Percentiles rank a stretch among this genome's conserved stretches.
phyloP scores from a whole-genome alignment of 2,329 filamentous ascomycete species.

The Claviceps purpurea region DNA sequence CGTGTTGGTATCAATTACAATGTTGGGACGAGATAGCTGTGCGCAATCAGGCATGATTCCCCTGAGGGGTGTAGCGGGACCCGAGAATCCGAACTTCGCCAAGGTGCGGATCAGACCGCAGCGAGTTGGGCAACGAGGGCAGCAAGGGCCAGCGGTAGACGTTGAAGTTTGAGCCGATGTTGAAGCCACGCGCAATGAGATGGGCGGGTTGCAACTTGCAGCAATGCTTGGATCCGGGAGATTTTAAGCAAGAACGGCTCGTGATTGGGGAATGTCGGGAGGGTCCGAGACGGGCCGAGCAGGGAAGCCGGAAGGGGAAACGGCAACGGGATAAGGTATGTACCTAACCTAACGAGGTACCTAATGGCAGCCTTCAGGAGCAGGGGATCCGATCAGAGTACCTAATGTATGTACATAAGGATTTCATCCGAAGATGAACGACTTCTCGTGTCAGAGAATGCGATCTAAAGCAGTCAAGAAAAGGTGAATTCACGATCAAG shows the following conservation, averaged over 20 bases:
- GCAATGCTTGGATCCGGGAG: neutral
- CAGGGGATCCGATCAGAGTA: too few relatives aligned
- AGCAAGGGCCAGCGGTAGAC: neutral
- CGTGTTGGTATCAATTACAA: neutral
- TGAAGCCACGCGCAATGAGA: slow-evolving; percentile 2
- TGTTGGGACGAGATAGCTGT: neutral
- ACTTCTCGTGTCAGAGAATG: too few relatives aligned
- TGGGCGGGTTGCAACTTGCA: neutral
- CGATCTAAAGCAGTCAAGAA: too few relatives aligned
- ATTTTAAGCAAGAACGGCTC: neutral
- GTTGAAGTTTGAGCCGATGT: neutral
- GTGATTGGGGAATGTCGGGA: slow-evolving; percentile 5
- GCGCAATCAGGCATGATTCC: slow-evolving; percentile 3
- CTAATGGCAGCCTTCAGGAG: too few relatives aligned
- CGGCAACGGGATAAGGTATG: too few relatives aligned
- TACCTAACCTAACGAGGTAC: too few relatives aligned
- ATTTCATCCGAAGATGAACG: too few relatives aligned
- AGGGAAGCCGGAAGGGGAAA: neutral
- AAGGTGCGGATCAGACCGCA: neutral
- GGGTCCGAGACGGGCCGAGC: neutral
- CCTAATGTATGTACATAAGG: too few relatives aligned
- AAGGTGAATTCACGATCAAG: too few relatives aligned
- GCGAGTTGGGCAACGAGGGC: neutral
- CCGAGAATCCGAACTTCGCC: neutral
- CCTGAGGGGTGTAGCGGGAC: neutral